Conservation (phyloP, 768 basidiomycete species). For the Rhodotorula sphaerocarpa region DNA sequence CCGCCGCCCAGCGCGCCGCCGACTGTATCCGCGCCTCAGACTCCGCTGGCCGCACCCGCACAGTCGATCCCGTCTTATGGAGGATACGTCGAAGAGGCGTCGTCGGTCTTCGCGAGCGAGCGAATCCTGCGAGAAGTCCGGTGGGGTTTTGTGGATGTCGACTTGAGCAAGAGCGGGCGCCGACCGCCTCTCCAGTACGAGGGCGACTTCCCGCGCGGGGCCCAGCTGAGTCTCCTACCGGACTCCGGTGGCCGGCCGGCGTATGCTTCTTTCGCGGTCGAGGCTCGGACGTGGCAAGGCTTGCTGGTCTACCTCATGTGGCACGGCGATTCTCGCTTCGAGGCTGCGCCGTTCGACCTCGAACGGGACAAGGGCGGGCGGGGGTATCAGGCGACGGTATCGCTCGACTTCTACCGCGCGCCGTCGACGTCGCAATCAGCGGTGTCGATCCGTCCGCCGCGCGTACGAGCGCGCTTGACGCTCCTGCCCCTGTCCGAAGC, state of each 20-base stretch:
- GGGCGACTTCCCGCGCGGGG: conserved; percentile 22
- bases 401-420: conserved; percentile 24
- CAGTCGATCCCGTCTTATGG: conserved; percentile 13
- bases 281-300: conserved; percentile 24
- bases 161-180: neutral
- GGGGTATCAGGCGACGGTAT: conserved; percentile 8
- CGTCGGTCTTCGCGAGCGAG: conserved; percentile 5
- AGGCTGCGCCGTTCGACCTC: conserved; percentile 27
- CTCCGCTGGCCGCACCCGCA: neutral
- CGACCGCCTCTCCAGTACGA: conserved; percentile 13
- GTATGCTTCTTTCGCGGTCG: conserved; percentile 26
- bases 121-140: conserved; percentile 6
- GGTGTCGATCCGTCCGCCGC: conserved; percentile 10
- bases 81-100: conserved; percentile 11
- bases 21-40: neutral
- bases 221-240: conserved; percentile 10
- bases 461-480: conserved; percentile 14
- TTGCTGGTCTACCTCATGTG: conserved; percentile 28
- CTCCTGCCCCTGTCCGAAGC: conserved; percentile 5
- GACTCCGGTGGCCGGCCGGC: conserved; percentile 1
- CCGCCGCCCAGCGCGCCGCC: no score
- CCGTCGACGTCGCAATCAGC: conserved; percentile 1
- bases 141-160: conserved; percentile 25
- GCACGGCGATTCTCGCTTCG: conserved; percentile 30
- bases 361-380: conserved; percentile 13